Conservation (phyloP, 768 basidiomycete species). For the Daedaleopsis sinensis region DNA sequence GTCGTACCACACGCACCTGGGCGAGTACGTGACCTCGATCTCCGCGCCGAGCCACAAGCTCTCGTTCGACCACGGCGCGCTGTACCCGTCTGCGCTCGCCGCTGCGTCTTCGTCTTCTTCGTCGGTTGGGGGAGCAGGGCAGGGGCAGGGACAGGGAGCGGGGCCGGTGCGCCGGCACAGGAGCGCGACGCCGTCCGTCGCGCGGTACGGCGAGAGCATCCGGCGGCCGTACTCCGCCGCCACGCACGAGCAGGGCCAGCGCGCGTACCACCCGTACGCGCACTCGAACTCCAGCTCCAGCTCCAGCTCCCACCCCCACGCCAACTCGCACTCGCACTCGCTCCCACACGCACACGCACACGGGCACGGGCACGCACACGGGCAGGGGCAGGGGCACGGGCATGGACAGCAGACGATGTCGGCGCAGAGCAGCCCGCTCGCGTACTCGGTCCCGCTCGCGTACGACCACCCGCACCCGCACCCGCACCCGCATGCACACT, state of each 20-base stretch:
- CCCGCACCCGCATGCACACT: constrained; percentile 19
- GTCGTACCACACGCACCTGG: constrained; percentile 23
- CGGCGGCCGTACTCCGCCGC: constrained; percentile 48
- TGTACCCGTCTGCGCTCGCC: constrained; percentile 51
- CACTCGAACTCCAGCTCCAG: too few species aligned
- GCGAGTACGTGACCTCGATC: constrained; percentile 47
- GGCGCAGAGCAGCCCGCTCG: constrained; percentile 42
- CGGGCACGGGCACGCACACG: too few species aligned
- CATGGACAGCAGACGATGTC: constrained; percentile 6
- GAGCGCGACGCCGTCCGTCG: constrained; percentile 74
- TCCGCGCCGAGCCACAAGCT: constrained; percentile 74
- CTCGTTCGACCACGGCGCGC: constrained; percentile 58
- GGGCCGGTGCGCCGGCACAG: constrained; percentile 72
- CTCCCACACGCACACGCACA: constrained; percentile 2
- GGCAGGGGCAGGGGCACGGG: too few species aligned
- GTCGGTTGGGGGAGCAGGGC: too few species aligned
- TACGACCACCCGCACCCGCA: constrained; percentile 19
- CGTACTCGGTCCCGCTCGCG: constrained; percentile 53
- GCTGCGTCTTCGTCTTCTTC: constrained; percentile 4
- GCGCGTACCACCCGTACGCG: constrained; percentile 41
- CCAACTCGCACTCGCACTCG: too few species aligned
- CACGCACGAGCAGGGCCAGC: constrained; percentile 26
- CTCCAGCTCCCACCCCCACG: too few species aligned
- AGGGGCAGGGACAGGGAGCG: too few species aligned
- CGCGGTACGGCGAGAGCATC: constrained; percentile 51